A percentile compares a stretch with the other conserved stretches of the same genome.
These are phyloP conservation scores for Podospora anserina DNA, from an alignment of 495 filamentous ascomycete species.

Conservation along the genomic window DNA sequence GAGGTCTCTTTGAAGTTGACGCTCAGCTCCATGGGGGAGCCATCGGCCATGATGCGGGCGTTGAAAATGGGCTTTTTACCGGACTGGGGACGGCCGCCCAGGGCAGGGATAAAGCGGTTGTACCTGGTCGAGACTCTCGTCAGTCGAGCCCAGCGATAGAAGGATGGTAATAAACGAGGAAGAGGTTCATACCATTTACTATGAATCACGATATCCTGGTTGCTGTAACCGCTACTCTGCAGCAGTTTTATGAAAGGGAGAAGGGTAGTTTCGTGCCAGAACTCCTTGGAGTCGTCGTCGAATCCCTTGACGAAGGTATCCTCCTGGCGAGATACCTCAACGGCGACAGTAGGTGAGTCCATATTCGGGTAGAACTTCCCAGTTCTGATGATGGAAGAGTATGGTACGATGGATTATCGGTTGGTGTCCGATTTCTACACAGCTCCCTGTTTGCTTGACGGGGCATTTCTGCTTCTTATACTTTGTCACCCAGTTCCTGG, in stretches of 20 bases:
- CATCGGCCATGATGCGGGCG: not conserved
- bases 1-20: slow-evolving; percentile 7
- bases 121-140: not conserved
- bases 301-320: not conserved
- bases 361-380: not conserved
- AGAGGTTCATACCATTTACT: not conserved
- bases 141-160: not conserved
- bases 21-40: slow-evolving; percentile 12
- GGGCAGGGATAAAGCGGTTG: not conserved
- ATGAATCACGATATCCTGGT: not conserved
- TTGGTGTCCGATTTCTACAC: too few species aligned
- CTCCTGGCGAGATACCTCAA: not conserved
- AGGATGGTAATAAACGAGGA: not conserved
- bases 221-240: not conserved
- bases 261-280: not conserved
- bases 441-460: too few species aligned
- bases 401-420: too few species aligned
- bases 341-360: not conserved
- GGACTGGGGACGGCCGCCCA: not conserved
- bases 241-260: not conserved
- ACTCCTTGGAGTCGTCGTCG: not conserved
- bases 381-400: too few species aligned
- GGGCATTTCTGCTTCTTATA: too few species aligned
- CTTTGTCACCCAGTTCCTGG: too few species aligned
- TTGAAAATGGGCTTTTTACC: not conserved